Evolutionary conservation across 108 stramenopile genomes (phyloP).

Genomic region (Discostella pseudostelligera): DNA sequence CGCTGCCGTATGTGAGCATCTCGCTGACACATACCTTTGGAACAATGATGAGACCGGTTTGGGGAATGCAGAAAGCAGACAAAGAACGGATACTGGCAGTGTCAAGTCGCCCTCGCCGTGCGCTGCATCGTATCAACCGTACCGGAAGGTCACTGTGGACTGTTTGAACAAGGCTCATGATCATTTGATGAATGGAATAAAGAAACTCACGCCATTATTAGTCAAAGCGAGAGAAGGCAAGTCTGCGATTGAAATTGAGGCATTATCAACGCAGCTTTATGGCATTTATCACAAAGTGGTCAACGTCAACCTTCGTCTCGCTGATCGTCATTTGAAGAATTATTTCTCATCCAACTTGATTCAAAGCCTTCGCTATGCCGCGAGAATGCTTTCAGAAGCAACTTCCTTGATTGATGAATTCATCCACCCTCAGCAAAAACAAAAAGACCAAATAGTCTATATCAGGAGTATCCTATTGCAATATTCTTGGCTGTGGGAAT

Average conservation of each 20-base stretch:
- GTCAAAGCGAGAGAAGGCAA: slow-evolving; percentile 35
- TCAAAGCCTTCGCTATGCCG: slow-evolving; percentile 66
- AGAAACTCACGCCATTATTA: slow-evolving; percentile 49
- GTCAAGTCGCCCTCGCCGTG: slow-evolving; percentile 32
- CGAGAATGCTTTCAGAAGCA: slow-evolving; percentile 58
- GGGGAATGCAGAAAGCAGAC: slow-evolving; percentile 15
- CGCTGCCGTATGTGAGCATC: slow-evolving; percentile 72
- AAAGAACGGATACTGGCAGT: slow-evolving; percentile 8
- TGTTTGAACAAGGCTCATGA: slow-evolving; percentile 79
- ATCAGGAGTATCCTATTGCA: slow-evolving; percentile 58
- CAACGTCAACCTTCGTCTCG: slow-evolving; percentile 72
- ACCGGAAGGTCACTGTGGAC: slow-evolving; percentile 55
- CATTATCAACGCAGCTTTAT: slow-evolving; percentile 71
- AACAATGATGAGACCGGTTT: slow-evolving; percentile 27
- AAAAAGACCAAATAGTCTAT: slow-evolving; percentile 8
- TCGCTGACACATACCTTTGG: slow-evolving; percentile 79
- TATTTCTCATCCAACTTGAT: slow-evolving; percentile 82
- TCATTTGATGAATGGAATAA: slow-evolving; percentile 59
- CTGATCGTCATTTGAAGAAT: slow-evolving; percentile 73
- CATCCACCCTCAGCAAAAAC: neutral
- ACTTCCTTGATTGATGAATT: slow-evolving; percentile 41
- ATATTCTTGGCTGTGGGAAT: slow-evolving; percentile 80
- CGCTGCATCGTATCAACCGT: slow-evolving; percentile 55
- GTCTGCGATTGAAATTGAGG: slow-evolving; percentile 48
- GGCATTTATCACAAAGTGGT: slow-evolving; percentile 75